Conservation (phyloP, 2,329 filamentous ascomycete species). For the Leptographium lundbergii region DNA sequence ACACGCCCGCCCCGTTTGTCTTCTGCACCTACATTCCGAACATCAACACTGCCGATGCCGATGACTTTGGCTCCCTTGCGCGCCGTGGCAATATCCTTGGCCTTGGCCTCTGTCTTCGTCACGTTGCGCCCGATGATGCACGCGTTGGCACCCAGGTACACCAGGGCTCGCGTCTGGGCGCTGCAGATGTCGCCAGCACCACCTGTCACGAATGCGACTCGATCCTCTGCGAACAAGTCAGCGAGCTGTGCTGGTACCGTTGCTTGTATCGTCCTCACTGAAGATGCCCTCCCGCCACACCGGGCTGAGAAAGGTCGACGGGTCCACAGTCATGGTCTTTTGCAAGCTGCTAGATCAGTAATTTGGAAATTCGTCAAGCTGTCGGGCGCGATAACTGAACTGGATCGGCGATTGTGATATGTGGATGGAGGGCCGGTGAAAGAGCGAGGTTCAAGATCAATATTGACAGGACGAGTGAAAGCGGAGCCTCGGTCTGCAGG, state of each 20-base stretch:
- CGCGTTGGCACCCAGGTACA: slow-evolving; percentile 82
- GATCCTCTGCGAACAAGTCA: slow-evolving; percentile 45
- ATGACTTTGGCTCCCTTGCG: slow-evolving; percentile 72
- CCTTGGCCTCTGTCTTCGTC: slow-evolving; percentile 72
- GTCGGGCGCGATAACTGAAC: neutral
- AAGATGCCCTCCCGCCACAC: slow-evolving; percentile 86
- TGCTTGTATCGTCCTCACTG: slow-evolving; percentile 31
- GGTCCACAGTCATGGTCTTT: slow-evolving; percentile 10
- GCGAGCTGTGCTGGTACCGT: neutral
- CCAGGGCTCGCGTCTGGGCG: slow-evolving; percentile 81
- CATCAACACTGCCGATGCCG: slow-evolving; percentile 69
- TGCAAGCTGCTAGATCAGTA: neutral
- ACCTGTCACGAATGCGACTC: slow-evolving; percentile 90
- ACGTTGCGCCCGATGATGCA: slow-evolving; percentile 87
- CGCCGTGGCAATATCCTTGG: slow-evolving; percentile 69
- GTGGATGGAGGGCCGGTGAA: neutral
- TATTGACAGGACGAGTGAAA: neutral
- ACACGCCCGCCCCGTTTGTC: neutral
- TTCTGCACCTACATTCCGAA: slow-evolving; percentile 47
- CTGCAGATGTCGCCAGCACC: slow-evolving; percentile 90
- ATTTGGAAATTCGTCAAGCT: neutral
- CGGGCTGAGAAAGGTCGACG: slow-evolving; percentile 62
- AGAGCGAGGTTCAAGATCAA: neutral
- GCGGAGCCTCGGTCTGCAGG: neutral
- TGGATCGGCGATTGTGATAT: neutral